phyloP scores from a whole-genome alignment of 208 protist genomes.

The Wallacemonas sp. region DNA sequence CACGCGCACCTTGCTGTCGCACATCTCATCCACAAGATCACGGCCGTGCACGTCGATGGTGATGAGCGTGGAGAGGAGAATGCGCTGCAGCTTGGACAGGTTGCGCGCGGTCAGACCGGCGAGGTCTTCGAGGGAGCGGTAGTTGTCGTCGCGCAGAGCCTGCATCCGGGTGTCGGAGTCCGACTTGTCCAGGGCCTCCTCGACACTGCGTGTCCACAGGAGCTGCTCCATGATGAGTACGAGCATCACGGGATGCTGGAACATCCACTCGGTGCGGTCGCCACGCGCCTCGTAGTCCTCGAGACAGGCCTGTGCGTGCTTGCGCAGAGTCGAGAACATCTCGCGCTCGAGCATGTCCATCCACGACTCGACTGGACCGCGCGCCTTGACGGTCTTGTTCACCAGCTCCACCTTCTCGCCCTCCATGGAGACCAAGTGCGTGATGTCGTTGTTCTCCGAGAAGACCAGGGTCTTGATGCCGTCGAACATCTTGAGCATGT shows the following conservation, averaged over 20 bases:
- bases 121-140: conserved; percentile 88
- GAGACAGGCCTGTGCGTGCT: conserved; percentile 86
- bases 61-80: conserved; percentile 95
- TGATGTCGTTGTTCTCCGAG: conserved; percentile 85
- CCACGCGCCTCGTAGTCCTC: conserved; percentile 81
- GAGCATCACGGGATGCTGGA: conserved; percentile 93
- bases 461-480: conserved; percentile 91
- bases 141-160: conserved; percentile 72
- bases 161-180: conserved; percentile 78
- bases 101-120: conserved; percentile 88
- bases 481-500: conserved; percentile 98
- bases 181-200: conserved; percentile 79
- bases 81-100: conserved; percentile 92
- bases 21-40: conserved; percentile 95
- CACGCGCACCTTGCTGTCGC: conserved; percentile 78
- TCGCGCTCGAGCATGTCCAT: conserved; percentile 94
- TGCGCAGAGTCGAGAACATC: conserved; percentile 93
- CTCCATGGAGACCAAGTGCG: conserved; percentile 91
- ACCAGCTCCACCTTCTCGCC: conserved; percentile 90
- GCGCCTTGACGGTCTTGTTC: conserved; percentile 94
- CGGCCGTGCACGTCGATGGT: conserved; percentile 98
- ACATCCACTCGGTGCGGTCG: conserved; percentile 92
- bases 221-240: conserved; percentile 95
- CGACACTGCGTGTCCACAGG: conserved; percentile 94
- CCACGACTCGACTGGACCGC: conserved; percentile 95